Evolutionary conservation across 495 filamentous ascomycete genomes (phyloP), one percentile per base, ranked within the genome.

Genomic region (Amorphotheca resinae): DNA sequence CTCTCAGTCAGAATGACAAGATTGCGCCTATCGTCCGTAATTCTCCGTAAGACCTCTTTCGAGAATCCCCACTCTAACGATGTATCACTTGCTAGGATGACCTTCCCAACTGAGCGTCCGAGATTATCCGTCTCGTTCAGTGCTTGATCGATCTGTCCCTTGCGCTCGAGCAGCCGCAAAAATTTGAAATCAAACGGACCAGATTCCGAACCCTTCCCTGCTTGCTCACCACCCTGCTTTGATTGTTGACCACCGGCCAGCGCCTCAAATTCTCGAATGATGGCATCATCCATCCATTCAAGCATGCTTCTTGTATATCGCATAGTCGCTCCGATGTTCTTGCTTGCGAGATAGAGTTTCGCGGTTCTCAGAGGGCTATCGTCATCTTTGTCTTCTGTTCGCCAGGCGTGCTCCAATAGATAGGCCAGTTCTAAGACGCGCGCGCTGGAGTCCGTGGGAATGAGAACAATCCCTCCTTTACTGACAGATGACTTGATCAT

Each of bases 251-350:
- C 49, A 28, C 48, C 59, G 3, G 59, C 50, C 1, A 80, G 77
- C 1, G 80, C 78, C 60, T 99, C 93, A 44, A 95, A 93, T 49
- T 95, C 87, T 36, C 80, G 74, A 40, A 93, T 75, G 38, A 99
- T 87, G 37, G 73, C 80, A 52, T 95, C 87, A 54, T 95, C 87
- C 87, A 95, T 96, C 91, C 91, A 99, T 59, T 99, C 91, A 41
- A 96, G 64, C 87, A 96, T 94, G 58, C 89, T 95, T 48, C 87
- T 73, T 12, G 88, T 83, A 42, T 93, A 79, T 43, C 81, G 67
- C 79, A 94, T 85, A 1, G 85, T 89, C 18, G 82, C 83, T 39
- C 77, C 73, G 40, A 82, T 78, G 48, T 80, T 88, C 36, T 74
- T 79, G 15, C 84, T 85, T 0, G 84, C 89, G 26, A 99, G 62